Evolutionary conservation across 1,139 yeast species (phyloP), one percentile per base, ranked within the genome.

Genomic region (Diutina scorzettiae): DNA sequence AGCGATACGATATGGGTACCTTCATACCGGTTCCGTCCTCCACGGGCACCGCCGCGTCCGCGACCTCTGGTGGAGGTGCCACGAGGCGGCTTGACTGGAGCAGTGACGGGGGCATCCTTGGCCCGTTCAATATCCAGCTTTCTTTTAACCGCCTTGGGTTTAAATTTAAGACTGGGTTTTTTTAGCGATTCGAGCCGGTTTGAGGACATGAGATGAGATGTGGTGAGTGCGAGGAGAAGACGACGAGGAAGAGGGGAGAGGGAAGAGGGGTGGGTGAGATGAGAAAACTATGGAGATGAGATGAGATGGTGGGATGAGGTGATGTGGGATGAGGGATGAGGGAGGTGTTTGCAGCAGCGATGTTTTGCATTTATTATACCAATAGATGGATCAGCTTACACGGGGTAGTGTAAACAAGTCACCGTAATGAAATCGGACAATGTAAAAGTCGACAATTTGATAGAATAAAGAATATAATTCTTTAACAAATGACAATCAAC

Each of bases 111-210:
- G 0, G 87, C 87, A 32, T 77, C 76, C 37, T 81, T 78, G 24
- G 78, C 93, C 56, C 96, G 66, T 53, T 85, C 96, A 52, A 83
- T 91, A 51, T 84, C 81, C 18, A 86, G 64, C 55, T 85, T 76
- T 59, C 96, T 68, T 1, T 84, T 85, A 34, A 86, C 95, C 1
- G 69, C 80, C 57, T 86, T 86, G 1, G 96, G 96, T 54, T 79
- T 75, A 59, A 86, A 86, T 58, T 81, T 78, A 43, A 74, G 65
- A 51, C 73, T 77, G n/a, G 63, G 51, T 4, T 51, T 52, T 50
- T 62, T 66, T 50, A 69, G 59, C 19, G 72, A 66, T 41, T 68
- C 73, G 46, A 69, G 58, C 45, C 73, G 54, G 50, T 68, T 66
- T 28, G 72, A 64, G 73, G 68, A 68, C 17, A 21, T 19, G 36